Conservation (phyloP, 352 stramenopile genomes). For the Pythium dissotocum region DNA sequence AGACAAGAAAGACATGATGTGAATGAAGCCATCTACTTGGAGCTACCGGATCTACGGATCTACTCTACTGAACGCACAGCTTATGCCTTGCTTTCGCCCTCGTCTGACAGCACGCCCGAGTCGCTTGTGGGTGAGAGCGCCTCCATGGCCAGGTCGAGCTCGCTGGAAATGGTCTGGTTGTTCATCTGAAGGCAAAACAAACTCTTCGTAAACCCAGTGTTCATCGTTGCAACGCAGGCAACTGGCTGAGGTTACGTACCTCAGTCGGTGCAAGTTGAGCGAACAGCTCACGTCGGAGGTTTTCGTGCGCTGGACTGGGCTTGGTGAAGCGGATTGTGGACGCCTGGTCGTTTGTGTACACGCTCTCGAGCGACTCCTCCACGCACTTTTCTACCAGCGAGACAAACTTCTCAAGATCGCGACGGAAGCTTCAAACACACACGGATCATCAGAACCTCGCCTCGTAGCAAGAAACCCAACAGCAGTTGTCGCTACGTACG, state of each 20-base stretch:
- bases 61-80: neutral
- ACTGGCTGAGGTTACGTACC: slow-evolving; percentile 11
- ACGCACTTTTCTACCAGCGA: slow-evolving; percentile 91
- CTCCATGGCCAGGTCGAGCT: slow-evolving; percentile 20
- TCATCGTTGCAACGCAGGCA: too few relatives aligned
- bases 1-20: slow-evolving; percentile 1
- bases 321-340: slow-evolving; percentile 90
- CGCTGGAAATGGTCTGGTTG: slow-evolving; percentile 15
- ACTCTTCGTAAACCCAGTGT: neutral
- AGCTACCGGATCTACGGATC: neutral
- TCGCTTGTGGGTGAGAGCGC: slow-evolving; percentile 21
- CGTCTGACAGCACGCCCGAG: slow-evolving; percentile 18
- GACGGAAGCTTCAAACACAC: slow-evolving; percentile 54
- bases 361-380: slow-evolving; percentile 90
- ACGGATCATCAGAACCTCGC: neutral
- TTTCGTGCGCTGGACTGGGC: slow-evolving; percentile 79
- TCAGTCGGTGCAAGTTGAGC: slow-evolving; percentile 48
- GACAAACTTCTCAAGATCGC: slow-evolving; percentile 88
- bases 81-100: slow-evolving; percentile 24
- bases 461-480: neutral
- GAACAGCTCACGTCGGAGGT: slow-evolving; percentile 79
- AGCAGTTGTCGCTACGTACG: slow-evolving; percentile 49
- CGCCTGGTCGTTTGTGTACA: slow-evolving; percentile 92
- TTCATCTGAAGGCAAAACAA: neutral
- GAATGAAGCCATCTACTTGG: neutral